Conservation (phyloP, 179 eudicot genomes). For the Corrigiola litoralis region DNA sequence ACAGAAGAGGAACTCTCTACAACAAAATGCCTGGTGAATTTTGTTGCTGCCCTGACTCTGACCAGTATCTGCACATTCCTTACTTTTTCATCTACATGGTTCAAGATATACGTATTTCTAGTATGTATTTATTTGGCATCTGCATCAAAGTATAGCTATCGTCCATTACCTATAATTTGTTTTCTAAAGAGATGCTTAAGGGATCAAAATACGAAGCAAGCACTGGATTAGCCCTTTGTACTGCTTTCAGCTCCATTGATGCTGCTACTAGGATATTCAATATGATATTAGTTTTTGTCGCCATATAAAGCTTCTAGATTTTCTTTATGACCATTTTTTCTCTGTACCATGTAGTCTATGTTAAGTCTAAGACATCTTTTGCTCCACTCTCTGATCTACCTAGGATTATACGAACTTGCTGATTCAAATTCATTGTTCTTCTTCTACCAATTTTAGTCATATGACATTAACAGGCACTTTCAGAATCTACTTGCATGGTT, state of each 20-base stretch:
- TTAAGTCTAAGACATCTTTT: too few relatives aligned
- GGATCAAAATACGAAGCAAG: constrained; percentile 15
- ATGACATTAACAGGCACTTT: background rate
- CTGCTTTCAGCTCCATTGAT: background rate
- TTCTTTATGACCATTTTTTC: background rate
- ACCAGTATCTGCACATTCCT: constrained; percentile 49
- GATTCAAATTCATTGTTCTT: background rate
- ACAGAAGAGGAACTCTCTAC: constrained; percentile 59
- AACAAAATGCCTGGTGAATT: constrained; percentile 55
- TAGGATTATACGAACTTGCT: background rate
- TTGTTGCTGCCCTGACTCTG: constrained; percentile 35
- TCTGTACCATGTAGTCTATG: too few relatives aligned
- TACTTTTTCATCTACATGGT: constrained; percentile 33
- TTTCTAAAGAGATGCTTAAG: constrained; percentile 16
- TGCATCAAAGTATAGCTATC: constrained; percentile 31
- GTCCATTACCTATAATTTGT: constrained; percentile 29
- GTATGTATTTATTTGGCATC: constrained; percentile 35
- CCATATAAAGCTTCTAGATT: background rate
- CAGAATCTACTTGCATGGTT: background rate
- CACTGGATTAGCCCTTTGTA: constrained; percentile 12
- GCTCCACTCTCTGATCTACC: background rate
- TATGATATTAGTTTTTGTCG: background rate
- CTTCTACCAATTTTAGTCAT: background rate
- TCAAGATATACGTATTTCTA: constrained; percentile 32
- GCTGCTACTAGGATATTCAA: background rate